Conservation (phyloP, 805 yeast species). For the Aciculoconidium aculeatum region DNA sequence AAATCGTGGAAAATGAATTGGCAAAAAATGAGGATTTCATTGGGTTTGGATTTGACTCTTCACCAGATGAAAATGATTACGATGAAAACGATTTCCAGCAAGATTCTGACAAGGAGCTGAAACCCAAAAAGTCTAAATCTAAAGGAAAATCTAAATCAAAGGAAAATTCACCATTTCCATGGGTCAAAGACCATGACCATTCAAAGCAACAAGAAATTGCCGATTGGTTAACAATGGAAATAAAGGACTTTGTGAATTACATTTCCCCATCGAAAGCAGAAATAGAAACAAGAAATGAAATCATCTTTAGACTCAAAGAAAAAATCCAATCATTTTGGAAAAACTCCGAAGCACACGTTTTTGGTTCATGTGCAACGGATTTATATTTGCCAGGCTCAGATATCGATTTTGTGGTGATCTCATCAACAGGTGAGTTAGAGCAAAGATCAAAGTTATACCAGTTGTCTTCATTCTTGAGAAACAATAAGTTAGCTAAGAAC, state of each 20-base stretch:
- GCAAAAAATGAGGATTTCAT: slow-evolving; percentile 48
- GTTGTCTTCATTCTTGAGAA: slow-evolving; percentile 63
- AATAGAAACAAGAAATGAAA: slow-evolving; percentile 57
- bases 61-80: slow-evolving; percentile 29
- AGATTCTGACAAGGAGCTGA: slow-evolving; percentile 7
- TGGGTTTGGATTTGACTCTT: slow-evolving; percentile 47
- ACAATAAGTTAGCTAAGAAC: slow-evolving; percentile 54
- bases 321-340: slow-evolving; percentile 62
- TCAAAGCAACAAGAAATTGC: slow-evolving; percentile 70
- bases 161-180: slow-evolving; percentile 47
- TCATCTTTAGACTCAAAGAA: slow-evolving; percentile 54
- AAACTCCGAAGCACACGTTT: slow-evolving; percentile 72
- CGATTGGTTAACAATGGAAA: slow-evolving; percentile 83
- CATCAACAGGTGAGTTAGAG: slow-evolving; percentile 53
- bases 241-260: slow-evolving; percentile 76
- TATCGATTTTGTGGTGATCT: slow-evolving; percentile 84
- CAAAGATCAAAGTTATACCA: slow-evolving; percentile 63
- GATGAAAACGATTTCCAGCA: slow-evolving; percentile 32
- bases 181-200: slow-evolving; percentile 77
- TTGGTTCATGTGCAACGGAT: slow-evolving; percentile 94
- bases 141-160: slow-evolving; percentile 10
- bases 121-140: too few species aligned
- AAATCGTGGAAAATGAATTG: slow-evolving; percentile 25
- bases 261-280: slow-evolving; percentile 81
- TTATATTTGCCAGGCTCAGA: slow-evolving; percentile 91